These are phyloP conservation scores for Hortiboletus rubellus DNA, from an alignment of 1,284 basidiomycete genomes.

Conservation along the genomic window DNA sequence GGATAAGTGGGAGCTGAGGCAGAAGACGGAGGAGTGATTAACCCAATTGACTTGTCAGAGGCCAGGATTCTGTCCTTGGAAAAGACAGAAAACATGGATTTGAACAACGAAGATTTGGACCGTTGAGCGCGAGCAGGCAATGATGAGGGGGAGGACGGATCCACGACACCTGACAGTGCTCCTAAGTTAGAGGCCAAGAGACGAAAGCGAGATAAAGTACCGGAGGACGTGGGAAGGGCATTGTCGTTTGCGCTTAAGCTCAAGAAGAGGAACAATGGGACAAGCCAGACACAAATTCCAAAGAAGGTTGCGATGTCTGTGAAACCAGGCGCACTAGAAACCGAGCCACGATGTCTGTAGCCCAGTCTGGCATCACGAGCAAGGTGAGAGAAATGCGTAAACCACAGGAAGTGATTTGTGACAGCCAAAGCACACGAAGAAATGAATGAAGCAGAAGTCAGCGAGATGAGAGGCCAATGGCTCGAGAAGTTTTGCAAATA, in stretches of 20 bases:
- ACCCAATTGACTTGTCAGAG: slow-evolving; percentile 50
- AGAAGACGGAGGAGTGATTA: slow-evolving; percentile 56
- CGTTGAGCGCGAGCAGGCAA: slow-evolving; percentile 31
- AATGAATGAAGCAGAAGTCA: slow-evolving; percentile 81
- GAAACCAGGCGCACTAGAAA: slow-evolving; percentile 59
- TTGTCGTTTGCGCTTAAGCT: slow-evolving; percentile 95
- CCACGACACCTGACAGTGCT: slow-evolving; percentile 36
- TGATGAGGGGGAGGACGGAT: slow-evolving; percentile 35
- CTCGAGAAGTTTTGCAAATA: slow-evolving; percentile 90
- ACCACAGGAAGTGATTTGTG: slow-evolving; percentile 90
- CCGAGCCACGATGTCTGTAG: slow-evolving; percentile 44
- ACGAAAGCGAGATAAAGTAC: slow-evolving; percentile 31
- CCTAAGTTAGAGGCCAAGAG: neutral
- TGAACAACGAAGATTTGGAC: slow-evolving; percentile 59
- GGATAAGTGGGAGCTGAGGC: slow-evolving; percentile 24
- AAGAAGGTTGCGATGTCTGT: slow-evolving; percentile 92
- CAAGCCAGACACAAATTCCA: slow-evolving; percentile 89
- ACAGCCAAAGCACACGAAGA: slow-evolving; percentile 83
- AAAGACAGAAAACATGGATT: slow-evolving; percentile 56
- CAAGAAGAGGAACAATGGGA: slow-evolving; percentile 88
- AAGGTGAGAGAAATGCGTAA: slow-evolving; percentile 83
- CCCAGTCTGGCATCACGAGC: slow-evolving; percentile 53
- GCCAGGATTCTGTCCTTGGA: slow-evolving; percentile 38
- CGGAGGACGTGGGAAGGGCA: slow-evolving; percentile 68
- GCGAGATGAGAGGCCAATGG: slow-evolving; percentile 87